Evolutionary conservation across 495 filamentous ascomycete species (phyloP), one percentile per base, ranked within the genome.

Genomic region (Penicillium mononematosum): DNA sequence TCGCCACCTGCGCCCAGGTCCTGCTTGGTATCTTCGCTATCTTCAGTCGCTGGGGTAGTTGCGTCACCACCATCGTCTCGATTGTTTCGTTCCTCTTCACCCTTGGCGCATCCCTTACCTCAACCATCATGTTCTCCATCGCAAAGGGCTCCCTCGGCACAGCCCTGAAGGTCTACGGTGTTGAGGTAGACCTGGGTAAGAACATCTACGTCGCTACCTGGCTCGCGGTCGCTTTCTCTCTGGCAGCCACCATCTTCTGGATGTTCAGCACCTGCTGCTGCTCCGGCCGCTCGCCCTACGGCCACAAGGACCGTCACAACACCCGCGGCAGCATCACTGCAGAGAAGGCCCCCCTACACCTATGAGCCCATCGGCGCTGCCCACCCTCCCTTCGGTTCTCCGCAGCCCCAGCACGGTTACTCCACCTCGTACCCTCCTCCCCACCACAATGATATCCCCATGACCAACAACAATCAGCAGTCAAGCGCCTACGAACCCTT

Each of bases 261-360:
- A 76, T 89, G 61, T 84, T 96, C 72, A 90, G 85, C 72, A 79
- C 85, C 54, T 97, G 93, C 88, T 97, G 92, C 85, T 96, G 93
- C 79, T 81, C 78, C 55, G 84, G 84, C n/a, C 73, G 75, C 59
- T 78, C 77, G 4, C 77, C 75, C 2, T 77, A 78, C 65, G 69
- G 71, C 64, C 71, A 76, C 70, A 63, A 64, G 38, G 61, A 72
- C 39, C 58, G 62, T 20, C 39, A 50, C 50, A 58, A 48, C 60
- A 58, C 34, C 32, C 45, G 58, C 25, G 61, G 69, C 34, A 53
- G 67, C 34, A 34, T 79, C 36, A 75, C 65, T 27, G 75, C 75
- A 58, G 77, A 80, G 57, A 80, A 81, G 70, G 70, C 76, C 25
- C 78, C 78, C 77, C 27, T 79, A 81, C 66, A 79, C 73, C 41